Evolutionary conservation across 306 rosid genomes (phyloP).

Genomic region (Albizia julibrissin): DNA sequence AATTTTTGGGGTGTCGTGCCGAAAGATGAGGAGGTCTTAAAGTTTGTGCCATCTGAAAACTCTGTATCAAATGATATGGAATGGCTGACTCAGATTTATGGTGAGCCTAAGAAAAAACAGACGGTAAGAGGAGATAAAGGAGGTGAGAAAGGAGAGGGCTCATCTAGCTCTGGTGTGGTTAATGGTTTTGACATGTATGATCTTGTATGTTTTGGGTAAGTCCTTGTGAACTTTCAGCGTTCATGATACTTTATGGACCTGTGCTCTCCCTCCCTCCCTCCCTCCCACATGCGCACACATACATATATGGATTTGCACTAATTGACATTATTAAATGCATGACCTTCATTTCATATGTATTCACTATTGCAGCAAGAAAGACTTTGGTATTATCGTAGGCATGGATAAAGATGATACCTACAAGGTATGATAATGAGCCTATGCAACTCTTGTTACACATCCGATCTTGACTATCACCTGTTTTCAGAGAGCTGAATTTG

Average conservation of each 20-base stretch:
- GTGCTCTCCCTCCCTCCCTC: background rate
- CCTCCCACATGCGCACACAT: background rate
- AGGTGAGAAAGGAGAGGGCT: conserved; percentile 73
- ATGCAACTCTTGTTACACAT: conserved; percentile 18
- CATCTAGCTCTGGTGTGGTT: conserved; percentile 51
- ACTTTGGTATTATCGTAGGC: conserved; percentile 83
- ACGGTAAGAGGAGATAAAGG: conserved; percentile 49
- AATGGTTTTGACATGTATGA: conserved; percentile 62
- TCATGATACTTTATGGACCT: background rate
- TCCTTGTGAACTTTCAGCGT: conserved; percentile 32
- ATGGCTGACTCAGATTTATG: conserved; percentile 92
- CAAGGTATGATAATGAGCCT: conserved; percentile 60
- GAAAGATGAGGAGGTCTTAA: conserved; percentile 73
- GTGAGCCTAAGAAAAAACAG: conserved; percentile 64
- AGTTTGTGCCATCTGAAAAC: conserved; percentile 70
- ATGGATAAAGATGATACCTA: conserved; percentile 78
- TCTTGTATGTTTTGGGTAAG: conserved; percentile 94
- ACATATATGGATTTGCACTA: background rate
- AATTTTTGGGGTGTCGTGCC: conserved; percentile 85
- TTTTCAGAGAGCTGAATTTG: conserved; percentile 9
- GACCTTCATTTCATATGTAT: conserved; percentile 8
- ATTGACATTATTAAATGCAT: background rate
- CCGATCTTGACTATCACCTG: conserved; percentile 13
- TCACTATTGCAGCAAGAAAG: conserved; percentile 72
- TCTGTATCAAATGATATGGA: conserved; percentile 65